A percentile compares a stretch with the other conserved stretches of the same genome.
phyloP scores from a whole-genome alignment of 2,329 filamentous ascomycete species.

The Colletotrichum sp. region DNA sequence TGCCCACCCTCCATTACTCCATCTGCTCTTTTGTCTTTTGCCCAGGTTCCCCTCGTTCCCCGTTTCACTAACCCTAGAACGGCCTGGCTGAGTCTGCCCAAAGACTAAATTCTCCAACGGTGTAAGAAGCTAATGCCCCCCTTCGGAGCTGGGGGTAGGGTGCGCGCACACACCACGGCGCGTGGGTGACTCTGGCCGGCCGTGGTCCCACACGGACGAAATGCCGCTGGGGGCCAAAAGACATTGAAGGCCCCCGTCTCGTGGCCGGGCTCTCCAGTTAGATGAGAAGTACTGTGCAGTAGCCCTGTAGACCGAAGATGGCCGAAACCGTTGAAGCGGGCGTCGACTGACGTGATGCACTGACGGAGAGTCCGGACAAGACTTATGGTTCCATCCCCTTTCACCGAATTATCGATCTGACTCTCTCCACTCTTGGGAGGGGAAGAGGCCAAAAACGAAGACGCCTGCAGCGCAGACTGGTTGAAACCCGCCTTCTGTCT shows the following conservation, averaged over 20 bases:
- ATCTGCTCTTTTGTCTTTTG: background rate
- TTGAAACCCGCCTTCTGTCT: background rate
- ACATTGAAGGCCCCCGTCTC: background rate
- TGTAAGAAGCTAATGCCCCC: background rate
- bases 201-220: background rate
- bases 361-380: background rate
- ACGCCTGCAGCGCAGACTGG: background rate
- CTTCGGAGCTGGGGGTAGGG: constrained; percentile 2
- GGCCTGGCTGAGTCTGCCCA: background rate
- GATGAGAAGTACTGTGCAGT: constrained; percentile 1
- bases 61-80: constrained; percentile 10
- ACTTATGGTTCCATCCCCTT: background rate
- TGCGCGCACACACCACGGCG: background rate
- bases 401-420: background rate
- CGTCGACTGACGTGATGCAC: constrained; percentile 7
- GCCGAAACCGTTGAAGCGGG: background rate
- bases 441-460: background rate
- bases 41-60: constrained; percentile 3
- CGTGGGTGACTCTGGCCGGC: background rate
- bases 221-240: constrained; percentile 1
- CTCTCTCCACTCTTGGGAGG: background rate
- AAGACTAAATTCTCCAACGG: background rate
- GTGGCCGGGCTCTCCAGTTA: background rate
- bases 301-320: background rate
- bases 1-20: background rate